These are phyloP conservation scores for Stephanodiscus minutulus DNA, from an alignment of 108 stramenopile species.

Conservation along the genomic window DNA sequence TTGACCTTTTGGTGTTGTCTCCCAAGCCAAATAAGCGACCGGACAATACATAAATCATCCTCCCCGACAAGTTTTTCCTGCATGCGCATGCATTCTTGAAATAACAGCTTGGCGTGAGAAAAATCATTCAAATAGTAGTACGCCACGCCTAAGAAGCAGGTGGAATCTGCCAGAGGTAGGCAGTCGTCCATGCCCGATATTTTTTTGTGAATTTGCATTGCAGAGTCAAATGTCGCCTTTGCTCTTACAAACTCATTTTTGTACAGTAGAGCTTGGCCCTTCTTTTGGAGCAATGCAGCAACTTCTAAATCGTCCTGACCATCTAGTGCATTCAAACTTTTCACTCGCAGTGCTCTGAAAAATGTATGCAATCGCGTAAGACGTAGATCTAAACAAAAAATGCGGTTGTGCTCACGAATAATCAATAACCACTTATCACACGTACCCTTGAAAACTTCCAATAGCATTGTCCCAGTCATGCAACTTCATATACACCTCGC, in stretches of 20 bases:
- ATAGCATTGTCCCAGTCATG: slow-evolving; percentile 61
- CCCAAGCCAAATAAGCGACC: too few species aligned
- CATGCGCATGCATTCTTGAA: slow-evolving; percentile 48
- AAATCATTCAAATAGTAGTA: slow-evolving; percentile 41
- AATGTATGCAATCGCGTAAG: neutral
- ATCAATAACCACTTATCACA: neutral
- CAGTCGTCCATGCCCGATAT: slow-evolving; percentile 22
- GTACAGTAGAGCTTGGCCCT: slow-evolving; percentile 46
- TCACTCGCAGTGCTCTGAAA: slow-evolving; percentile 36
- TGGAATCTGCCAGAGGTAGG: slow-evolving; percentile 25
- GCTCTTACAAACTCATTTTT: slow-evolving; percentile 46
- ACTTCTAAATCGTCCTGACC: slow-evolving; percentile 36
- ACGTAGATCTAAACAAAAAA: neutral
- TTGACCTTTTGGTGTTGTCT: too few species aligned
- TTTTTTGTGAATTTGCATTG: slow-evolving; percentile 40
- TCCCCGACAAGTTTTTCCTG: too few species aligned
- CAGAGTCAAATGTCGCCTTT: slow-evolving; percentile 45
- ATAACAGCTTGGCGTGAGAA: slow-evolving; percentile 34
- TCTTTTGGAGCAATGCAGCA: slow-evolving; percentile 39
- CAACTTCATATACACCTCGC: slow-evolving; percentile 47
- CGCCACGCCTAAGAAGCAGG: slow-evolving; percentile 50
- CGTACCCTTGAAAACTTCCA: slow-evolving; percentile 55
- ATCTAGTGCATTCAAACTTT: slow-evolving; percentile 14
- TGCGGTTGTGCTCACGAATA: neutral
- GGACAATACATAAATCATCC: too few species aligned